Evolutionary conservation across 768 basidiomycete species (phyloP).

Genomic region (Psilocybe tampanensis): DNA sequence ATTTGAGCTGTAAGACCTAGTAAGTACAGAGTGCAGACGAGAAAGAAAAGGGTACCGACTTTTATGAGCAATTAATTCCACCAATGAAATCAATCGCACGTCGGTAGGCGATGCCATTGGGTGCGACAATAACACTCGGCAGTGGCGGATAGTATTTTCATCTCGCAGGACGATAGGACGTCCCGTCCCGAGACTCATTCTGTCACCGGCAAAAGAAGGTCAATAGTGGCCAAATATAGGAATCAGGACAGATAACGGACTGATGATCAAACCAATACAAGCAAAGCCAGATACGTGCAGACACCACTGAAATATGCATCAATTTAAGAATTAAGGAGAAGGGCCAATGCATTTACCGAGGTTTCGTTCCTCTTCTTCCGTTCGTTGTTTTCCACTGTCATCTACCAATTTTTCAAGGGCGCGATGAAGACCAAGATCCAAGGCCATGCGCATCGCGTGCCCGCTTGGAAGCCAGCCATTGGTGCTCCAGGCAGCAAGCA

Average conservation of each 20-base stretch:
- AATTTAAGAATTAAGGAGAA: conserved; percentile 11
- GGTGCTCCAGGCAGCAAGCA: conserved; percentile 91
- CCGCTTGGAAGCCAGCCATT: conserved; percentile 96
- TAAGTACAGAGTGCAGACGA: conserved; percentile 4
- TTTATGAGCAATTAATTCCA: conserved; percentile 90
- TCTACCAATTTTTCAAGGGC: conserved; percentile 92
- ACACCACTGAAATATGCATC: conserved; percentile 62
- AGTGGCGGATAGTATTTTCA: conserved; percentile 84
- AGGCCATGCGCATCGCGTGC: conserved; percentile 94
- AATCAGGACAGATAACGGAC: conserved; percentile 46
- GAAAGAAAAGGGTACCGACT: conserved; percentile 48
- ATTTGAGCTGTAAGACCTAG: conserved; percentile 72
- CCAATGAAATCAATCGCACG: conserved; percentile 82
- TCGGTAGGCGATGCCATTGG: conserved; percentile 91
- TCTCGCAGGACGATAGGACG: conserved; percentile 89
- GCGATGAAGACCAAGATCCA: conserved; percentile 91
- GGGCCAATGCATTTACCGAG: conserved; percentile 53
- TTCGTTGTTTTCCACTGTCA: conserved; percentile 61
- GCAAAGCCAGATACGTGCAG: conserved; percentile 92
- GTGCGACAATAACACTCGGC: conserved; percentile 78
- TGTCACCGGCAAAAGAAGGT: conserved; percentile 28
- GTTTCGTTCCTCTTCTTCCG: conserved; percentile 86
- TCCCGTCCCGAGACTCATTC: conserved; percentile 91
- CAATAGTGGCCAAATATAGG: conserved; percentile 11
- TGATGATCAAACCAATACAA: conserved; percentile 97